These are phyloP conservation scores for Elongisporangium undulatum DNA, from an alignment of 352 stramenopile genomes.

Conservation along the genomic window DNA sequence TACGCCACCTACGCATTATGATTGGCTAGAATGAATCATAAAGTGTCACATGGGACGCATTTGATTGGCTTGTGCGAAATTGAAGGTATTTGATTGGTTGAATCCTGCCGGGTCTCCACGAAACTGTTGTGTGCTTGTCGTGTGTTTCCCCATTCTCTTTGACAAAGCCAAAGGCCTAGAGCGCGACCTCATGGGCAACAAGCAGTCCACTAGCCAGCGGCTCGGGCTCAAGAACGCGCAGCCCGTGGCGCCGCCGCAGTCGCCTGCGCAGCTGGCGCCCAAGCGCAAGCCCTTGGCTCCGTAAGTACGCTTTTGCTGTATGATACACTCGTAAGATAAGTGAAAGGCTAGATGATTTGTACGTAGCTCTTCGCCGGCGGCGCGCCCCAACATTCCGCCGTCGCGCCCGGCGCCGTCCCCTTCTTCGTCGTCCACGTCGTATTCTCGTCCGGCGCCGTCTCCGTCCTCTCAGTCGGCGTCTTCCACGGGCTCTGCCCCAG, in stretches of 20 bases:
- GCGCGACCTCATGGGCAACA: constrained; percentile 26
- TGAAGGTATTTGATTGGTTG: not conserved
- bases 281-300: constrained; percentile 1
- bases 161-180: not conserved
- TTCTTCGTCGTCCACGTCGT: constrained; percentile 21
- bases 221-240: not conserved
- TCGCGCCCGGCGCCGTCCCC: constrained; percentile 15
- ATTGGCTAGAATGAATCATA: not conserved
- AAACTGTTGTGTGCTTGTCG: not conserved
- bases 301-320: not conserved
- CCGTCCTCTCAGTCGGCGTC: not conserved
- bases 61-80: not conserved
- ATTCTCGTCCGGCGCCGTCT: not conserved
- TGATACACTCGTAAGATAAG: too few relatives aligned
- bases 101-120: not conserved
- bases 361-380: not conserved
- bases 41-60: not conserved
- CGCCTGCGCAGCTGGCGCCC: constrained; percentile 15
- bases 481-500: not conserved
- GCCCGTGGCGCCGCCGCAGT: not conserved
- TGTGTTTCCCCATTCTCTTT: not conserved
- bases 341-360: not conserved
- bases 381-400: not conserved
- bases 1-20: not conserved
- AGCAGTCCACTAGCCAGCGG: constrained; percentile 15